These are phyloP conservation scores for Diaporthe eres DNA, from an alignment of 2,329 filamentous ascomycete genomes.

Conservation along the genomic window DNA sequence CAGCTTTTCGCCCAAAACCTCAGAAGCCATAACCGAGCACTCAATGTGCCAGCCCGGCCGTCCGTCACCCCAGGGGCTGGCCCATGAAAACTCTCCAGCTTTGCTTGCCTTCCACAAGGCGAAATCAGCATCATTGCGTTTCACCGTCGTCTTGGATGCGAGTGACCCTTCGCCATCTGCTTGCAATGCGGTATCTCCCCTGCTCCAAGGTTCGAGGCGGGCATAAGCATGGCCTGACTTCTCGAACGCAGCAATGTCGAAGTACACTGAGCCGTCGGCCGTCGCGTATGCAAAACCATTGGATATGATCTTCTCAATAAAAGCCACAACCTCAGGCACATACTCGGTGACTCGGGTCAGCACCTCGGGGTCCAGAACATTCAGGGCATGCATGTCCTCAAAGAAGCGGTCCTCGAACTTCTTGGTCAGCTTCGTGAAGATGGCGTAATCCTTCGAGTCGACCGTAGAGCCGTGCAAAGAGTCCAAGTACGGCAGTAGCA, in stretches of 20 bases:
- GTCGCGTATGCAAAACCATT: slow-evolving; percentile 88
- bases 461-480: slow-evolving; percentile 73
- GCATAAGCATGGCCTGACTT: slow-evolving; percentile 88
- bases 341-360: slow-evolving; percentile 95
- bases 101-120: slow-evolving; percentile 95
- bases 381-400: slow-evolving; percentile 88
- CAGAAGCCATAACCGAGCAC: slow-evolving; percentile 95
- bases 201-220: slow-evolving; percentile 85
- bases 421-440: slow-evolving; percentile 89
- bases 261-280: slow-evolving; percentile 88
- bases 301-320: slow-evolving; percentile 84
- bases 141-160: slow-evolving; percentile 72
- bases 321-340: slow-evolving; percentile 86
- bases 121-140: slow-evolving; percentile 86
- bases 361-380: slow-evolving; percentile 85
- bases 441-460: slow-evolving; percentile 74
- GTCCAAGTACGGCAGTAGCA: slow-evolving; percentile 88
- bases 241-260: slow-evolving; percentile 91
- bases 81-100: slow-evolving; percentile 91
- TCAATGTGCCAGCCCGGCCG: slow-evolving; percentile 98
- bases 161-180: slow-evolving; percentile 93
- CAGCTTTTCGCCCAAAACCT: slow-evolving; percentile 83
- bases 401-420: slow-evolving; percentile 91
- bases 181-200: slow-evolving; percentile 84
- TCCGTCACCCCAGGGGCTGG: slow-evolving; percentile 88